Evolutionary conservation across 2,329 filamentous ascomycete species (phyloP).

Genomic region (Colletotrichum sp.): DNA sequence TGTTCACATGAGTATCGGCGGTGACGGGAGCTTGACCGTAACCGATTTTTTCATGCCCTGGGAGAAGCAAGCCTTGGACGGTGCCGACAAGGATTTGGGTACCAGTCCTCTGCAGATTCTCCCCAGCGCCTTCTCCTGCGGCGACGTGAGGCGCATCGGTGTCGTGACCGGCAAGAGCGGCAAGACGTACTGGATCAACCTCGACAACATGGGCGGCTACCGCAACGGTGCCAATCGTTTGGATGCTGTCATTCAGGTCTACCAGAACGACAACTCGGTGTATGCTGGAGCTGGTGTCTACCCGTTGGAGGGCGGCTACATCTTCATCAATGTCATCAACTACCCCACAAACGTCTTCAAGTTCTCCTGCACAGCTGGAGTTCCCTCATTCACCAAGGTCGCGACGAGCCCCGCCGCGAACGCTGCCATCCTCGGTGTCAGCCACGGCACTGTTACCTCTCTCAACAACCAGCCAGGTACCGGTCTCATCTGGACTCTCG

Average conservation of each 20-base stretch:
- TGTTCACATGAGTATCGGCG: constrained; percentile 46
- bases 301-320: constrained; percentile 52
- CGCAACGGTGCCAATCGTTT: constrained; percentile 37
- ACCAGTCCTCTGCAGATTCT: constrained; percentile 48
- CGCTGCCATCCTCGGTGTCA: constrained; percentile 58
- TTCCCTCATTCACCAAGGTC: constrained; percentile 59
- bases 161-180: constrained; percentile 57
- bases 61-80: constrained; percentile 55
- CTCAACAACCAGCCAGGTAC: constrained; percentile 58
- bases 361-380: constrained; percentile 56
- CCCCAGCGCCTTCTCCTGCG: constrained; percentile 49
- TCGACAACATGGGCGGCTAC: constrained; percentile 46
- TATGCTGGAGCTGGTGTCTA: constrained; percentile 53
- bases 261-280: constrained; percentile 48
- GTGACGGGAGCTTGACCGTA: constrained; percentile 46
- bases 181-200: constrained; percentile 50
- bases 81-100: constrained; percentile 56
- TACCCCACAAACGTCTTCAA: constrained; percentile 63
- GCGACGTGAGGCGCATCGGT: constrained; percentile 49
- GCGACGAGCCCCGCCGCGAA: constrained; percentile 54
- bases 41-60: constrained; percentile 61
- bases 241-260: constrained; percentile 50
- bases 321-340: constrained; percentile 58
- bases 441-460: constrained; percentile 62
- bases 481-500: constrained; percentile 61